These are phyloP conservation scores for Sonneratia alba DNA, from an alignment of 345 rosid genomes.

Conservation along the genomic window DNA sequence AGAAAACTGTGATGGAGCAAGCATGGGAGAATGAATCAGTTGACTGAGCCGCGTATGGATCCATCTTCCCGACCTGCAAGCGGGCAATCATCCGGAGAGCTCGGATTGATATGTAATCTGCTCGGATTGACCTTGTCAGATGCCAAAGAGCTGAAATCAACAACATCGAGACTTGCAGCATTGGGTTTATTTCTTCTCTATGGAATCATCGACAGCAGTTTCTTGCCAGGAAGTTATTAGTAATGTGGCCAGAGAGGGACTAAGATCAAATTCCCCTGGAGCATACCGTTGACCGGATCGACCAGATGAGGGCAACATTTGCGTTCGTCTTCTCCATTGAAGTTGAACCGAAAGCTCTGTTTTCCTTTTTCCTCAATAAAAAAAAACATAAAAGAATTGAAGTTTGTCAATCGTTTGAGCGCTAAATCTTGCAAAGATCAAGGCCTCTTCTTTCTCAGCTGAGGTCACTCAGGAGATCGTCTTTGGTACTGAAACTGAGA, in stretches of 20 bases:
- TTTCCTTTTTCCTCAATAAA: background rate
- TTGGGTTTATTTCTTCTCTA: too few species aligned
- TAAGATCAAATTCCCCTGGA: background rate
- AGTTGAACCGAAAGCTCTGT: background rate
- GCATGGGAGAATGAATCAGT: too few species aligned
- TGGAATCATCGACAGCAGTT: background rate
- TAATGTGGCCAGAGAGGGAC: too few species aligned
- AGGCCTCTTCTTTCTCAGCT: conserved; percentile 29
- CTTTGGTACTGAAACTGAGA: conserved; percentile 23
- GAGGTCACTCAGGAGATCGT: conserved; percentile 40
- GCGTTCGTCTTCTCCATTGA: background rate
- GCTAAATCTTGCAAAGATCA: conserved; percentile 51
- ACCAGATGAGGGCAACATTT: background rate
- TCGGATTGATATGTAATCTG: too few species aligned
- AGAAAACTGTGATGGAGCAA: too few species aligned
- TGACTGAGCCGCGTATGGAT: too few species aligned
- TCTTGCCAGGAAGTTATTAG: too few species aligned
- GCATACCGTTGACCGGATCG: background rate
- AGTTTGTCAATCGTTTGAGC: conserved; percentile 54
- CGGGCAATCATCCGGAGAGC: too few species aligned
- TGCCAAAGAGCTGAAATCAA: too few species aligned
- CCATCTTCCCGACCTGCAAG: too few species aligned
- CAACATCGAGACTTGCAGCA: too few species aligned
- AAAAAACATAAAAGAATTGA: conserved; percentile 8
- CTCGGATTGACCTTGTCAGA: too few species aligned